phyloP scores from a whole-genome alignment of 176 grass and related monocot genomes.

The Elymus sibiricus region DNA sequence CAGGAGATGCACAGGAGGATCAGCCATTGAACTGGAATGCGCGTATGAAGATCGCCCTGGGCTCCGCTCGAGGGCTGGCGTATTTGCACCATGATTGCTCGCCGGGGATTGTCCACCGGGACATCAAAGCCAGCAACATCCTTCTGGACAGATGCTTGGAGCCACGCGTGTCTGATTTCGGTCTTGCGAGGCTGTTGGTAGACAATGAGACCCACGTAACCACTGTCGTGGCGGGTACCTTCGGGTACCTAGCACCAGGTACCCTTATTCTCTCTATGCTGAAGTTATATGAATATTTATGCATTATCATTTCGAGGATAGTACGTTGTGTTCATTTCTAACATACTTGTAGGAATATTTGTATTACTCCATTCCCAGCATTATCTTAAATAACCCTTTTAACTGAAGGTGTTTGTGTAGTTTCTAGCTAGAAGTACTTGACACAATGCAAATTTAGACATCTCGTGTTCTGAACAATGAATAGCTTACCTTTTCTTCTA shows the following conservation, averaged over 20 bases:
- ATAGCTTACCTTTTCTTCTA: no score
- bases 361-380: no score
- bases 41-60: conserved; percentile 86
- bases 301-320: no score
- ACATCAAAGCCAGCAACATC: conserved; percentile 96
- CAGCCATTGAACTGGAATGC: conserved; percentile 95
- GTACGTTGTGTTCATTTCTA: no score
- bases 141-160: conserved; percentile 86
- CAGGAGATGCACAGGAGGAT: conserved; percentile 77
- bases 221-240: conserved; percentile 85
- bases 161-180: conserved; percentile 87
- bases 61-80: conserved; percentile 72
- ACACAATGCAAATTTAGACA: no score
- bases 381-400: no score
- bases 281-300: no score
- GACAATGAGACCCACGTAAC: conserved; percentile 71
- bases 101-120: conserved; percentile 80
- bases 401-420: no score
- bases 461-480: no score
- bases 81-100: conserved; percentile 97
- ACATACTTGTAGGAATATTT: no score
- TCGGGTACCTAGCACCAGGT: conserved; percentile 96
- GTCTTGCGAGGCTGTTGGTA: conserved; percentile 79
- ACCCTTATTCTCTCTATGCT: not conserved
- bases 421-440: no score